Evolutionary conservation across 148 eudicot species (phyloP).

Genomic region (Rhododendron kiyosumense): DNA sequence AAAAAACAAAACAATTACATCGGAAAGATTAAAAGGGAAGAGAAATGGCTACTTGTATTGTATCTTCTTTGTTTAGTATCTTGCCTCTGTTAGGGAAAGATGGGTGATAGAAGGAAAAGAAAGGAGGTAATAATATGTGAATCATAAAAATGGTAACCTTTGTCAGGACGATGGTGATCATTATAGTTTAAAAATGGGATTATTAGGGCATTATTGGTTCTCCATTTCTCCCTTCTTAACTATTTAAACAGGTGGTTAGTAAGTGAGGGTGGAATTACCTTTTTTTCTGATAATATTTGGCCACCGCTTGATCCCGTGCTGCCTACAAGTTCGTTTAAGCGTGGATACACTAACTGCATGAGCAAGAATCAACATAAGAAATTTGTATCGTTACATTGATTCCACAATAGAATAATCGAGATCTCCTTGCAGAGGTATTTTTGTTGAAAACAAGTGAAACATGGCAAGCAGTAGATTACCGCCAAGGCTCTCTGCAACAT

Average conservation of each 20-base stretch:
- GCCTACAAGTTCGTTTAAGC: conserved; percentile 80
- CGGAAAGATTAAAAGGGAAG: too few relatives aligned
- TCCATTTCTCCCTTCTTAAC: background rate
- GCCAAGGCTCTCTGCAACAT: background rate
- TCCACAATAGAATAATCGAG: background rate
- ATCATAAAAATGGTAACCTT: too few relatives aligned
- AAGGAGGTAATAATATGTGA: too few relatives aligned
- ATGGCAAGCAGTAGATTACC: background rate
- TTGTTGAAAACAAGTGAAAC: background rate
- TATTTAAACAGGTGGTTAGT: background rate
- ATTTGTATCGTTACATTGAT: background rate
- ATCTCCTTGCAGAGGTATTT: background rate
- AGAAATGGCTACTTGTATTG: too few relatives aligned
- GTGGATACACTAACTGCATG: conserved; percentile 78
- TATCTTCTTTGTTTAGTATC: too few relatives aligned
- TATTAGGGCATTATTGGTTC: background rate
- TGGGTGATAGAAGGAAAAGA: too few relatives aligned
- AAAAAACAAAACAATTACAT: too few relatives aligned
- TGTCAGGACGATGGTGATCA: too few relatives aligned
- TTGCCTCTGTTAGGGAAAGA: too few relatives aligned
- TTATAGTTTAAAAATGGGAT: background rate
- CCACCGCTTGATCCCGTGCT: conserved; percentile 71
- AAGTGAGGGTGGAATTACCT: conserved; percentile 57
- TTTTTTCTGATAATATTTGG: conserved; percentile 68
- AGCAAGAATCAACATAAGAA: background rate